phyloP scores from a whole-genome alignment of 352 stramenopile genomes.

The Globisporangium spiculum region DNA sequence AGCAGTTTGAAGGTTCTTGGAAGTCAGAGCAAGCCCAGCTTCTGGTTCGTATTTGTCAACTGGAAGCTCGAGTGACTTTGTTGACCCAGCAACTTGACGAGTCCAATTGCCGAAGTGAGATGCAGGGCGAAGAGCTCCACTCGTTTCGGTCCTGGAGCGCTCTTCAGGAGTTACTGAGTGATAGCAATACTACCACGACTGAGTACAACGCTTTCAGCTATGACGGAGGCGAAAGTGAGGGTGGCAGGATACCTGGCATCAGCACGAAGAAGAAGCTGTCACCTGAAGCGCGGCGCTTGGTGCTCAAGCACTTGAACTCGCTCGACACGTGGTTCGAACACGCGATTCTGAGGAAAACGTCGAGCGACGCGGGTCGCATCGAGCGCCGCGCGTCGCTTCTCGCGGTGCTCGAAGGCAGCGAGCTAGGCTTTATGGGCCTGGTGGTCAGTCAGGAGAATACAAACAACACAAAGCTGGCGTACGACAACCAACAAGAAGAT shows the following conservation, averaged over 20 bases:
- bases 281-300: constrained; percentile 18
- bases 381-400: constrained; percentile 7
- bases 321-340: constrained; percentile 52
- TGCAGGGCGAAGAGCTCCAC: constrained; percentile 15
- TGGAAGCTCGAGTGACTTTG: not conserved
- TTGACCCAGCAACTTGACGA: not conserved
- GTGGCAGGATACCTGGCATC: not conserved
- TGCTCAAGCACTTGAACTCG: constrained; percentile 44
- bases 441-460: not conserved
- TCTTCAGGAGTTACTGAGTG: not conserved
- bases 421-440: not conserved
- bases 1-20: constrained; percentile 5
- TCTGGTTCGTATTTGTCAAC: not conserved
- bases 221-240: not conserved
- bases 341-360: constrained; percentile 30
- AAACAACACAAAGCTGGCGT: not conserved
- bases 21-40: not conserved
- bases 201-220: not conserved
- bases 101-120: constrained; percentile 4
- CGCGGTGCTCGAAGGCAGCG: constrained; percentile 5
- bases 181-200: not conserved
- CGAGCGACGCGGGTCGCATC: not conserved
- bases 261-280: constrained; percentile 10
- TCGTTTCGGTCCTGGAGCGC: constrained; percentile 10
- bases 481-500: not conserved